Base-by-base conservation (phyloP, 1,284 basidiomycete genomes). In the Pseudomicrostroma phylloplanum region DNA sequence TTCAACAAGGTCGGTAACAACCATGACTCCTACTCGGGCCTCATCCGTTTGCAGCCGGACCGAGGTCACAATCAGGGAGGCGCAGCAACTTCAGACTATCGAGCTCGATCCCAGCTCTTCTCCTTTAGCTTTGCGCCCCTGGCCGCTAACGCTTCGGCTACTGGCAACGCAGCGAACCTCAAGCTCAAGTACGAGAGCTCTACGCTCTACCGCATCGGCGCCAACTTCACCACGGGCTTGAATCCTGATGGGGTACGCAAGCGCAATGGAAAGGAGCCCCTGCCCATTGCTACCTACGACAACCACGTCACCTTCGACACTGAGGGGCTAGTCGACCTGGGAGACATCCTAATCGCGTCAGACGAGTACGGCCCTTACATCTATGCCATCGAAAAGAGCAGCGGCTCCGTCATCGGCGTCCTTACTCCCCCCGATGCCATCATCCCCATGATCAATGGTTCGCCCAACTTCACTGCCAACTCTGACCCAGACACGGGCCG, bases 361-460 rank as follows among this genome's bases (percentile, higher is more conserved):
- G 87, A 88, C 68, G 85, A 88, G 78, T 88, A 88, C 73, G 87
- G 86, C 0, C 86, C 87, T 3, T 87, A 87, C 72, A 84, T 88
- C 72, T 87, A 88, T 75, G 67, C 82, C 80, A 26, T 85, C 84
- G 79, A 80, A 81, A 1, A 72, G 79, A 0, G 72, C 72, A 56
- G 55, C 12, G 85, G 85, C 2, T 68, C 81, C 1, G 79, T 88
- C 6, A 76, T 87, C 46, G 82, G 85, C 64, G 83, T 84, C 1
- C 86, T 88, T 59, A 82, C 85, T 67, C 86, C 87, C 0, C 87
- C 86, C 0, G 72, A 81, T 7, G 87, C 87, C 0, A 81, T 83
- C n/a, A 70, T 84, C 2, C 84, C 84, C 2, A 59, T 59, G 11
- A 72, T 81, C 55, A 76, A 81, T 59, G 86, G 86, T 21, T 74